These are phyloP conservation scores for Barnettozyma vustinii DNA, from an alignment of 805 yeast species.

Conservation along the genomic window DNA sequence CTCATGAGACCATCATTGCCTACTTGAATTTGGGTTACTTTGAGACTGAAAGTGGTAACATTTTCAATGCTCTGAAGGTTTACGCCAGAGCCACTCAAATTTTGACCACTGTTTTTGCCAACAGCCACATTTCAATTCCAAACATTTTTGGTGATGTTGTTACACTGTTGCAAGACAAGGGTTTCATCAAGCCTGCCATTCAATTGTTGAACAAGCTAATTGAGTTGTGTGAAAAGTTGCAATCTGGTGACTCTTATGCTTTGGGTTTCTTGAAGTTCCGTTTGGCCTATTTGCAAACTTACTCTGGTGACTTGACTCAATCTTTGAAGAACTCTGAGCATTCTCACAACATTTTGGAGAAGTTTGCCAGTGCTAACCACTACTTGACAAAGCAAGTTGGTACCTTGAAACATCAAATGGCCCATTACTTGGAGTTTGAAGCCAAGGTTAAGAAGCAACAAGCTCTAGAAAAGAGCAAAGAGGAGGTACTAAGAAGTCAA, in stretches of 20 bases:
- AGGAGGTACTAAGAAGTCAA: slow-evolving; percentile 23
- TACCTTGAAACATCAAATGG: slow-evolving; percentile 57
- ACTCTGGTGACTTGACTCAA: slow-evolving; percentile 43
- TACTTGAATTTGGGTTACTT: slow-evolving; percentile 69
- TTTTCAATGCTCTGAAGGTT: slow-evolving; percentile 55
- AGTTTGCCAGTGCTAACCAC: slow-evolving; percentile 63
- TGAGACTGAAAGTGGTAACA: slow-evolving; percentile 57
- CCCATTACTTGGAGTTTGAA: slow-evolving; percentile 39
- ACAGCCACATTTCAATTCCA: slow-evolving; percentile 61
- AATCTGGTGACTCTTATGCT: slow-evolving; percentile 56
- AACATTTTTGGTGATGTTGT: slow-evolving; percentile 60
- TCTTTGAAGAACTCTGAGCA: slow-evolving; percentile 52
- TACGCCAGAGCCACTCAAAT: slow-evolving; percentile 54
- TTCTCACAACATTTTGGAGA: slow-evolving; percentile 53
- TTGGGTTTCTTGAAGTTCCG: slow-evolving; percentile 67
- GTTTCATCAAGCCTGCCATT: slow-evolving; percentile 42
- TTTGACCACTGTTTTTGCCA: slow-evolving; percentile 50
- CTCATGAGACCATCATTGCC: slow-evolving; percentile 67
- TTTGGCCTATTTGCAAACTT: slow-evolving; percentile 54
- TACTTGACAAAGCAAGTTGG: slow-evolving; percentile 60
- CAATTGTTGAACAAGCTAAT: slow-evolving; percentile 50
- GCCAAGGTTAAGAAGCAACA: slow-evolving; percentile 36
- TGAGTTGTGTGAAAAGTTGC: slow-evolving; percentile 41
- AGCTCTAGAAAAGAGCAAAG: slow-evolving; percentile 23
- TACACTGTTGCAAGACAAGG: slow-evolving; percentile 48